Evolutionary conservation across 768 basidiomycete species (phyloP).

Genomic region (Suillus tomentosus): DNA sequence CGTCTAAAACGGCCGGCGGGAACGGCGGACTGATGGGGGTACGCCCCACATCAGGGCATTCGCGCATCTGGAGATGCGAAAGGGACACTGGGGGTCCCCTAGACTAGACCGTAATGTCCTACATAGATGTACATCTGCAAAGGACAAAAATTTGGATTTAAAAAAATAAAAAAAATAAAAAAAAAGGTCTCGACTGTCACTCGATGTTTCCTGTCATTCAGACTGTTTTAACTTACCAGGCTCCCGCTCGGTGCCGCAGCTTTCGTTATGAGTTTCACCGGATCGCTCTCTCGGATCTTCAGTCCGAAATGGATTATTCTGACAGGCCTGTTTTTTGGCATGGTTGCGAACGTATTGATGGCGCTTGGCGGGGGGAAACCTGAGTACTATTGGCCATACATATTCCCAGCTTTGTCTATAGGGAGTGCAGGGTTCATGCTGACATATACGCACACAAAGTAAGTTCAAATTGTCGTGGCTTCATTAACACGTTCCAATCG

Average conservation of each 20-base stretch:
- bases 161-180: too few relatives aligned
- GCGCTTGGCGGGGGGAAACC: conserved; percentile 42
- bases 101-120: too few relatives aligned
- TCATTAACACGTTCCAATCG: conserved; percentile 1
- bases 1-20: too few relatives aligned
- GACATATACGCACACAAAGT: conserved; percentile 51
- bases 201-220: conserved; percentile 9
- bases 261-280: conserved; percentile 40
- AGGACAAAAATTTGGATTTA: too few relatives aligned
- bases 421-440: conserved; percentile 49
- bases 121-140: too few relatives aligned
- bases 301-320: conserved; percentile 50
- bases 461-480: conserved; percentile 21
- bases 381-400: conserved; percentile 46
- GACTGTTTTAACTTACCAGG: conserved; percentile 23
- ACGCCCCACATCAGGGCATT: too few relatives aligned
- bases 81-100: too few relatives aligned
- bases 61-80: too few relatives aligned
- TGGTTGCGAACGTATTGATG: conserved; percentile 43
- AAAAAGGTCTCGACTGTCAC: conserved; percentile 15
- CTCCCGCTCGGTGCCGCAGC: conserved; percentile 44
- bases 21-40: too few relatives aligned
- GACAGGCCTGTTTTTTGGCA: conserved; percentile 39
- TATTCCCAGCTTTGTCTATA: conserved; percentile 52
- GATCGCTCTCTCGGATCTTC: conserved; percentile 39